phyloP scores from a whole-genome alignment of 1,284 basidiomycete species.

The Pyrrhoderma lamaoense region DNA sequence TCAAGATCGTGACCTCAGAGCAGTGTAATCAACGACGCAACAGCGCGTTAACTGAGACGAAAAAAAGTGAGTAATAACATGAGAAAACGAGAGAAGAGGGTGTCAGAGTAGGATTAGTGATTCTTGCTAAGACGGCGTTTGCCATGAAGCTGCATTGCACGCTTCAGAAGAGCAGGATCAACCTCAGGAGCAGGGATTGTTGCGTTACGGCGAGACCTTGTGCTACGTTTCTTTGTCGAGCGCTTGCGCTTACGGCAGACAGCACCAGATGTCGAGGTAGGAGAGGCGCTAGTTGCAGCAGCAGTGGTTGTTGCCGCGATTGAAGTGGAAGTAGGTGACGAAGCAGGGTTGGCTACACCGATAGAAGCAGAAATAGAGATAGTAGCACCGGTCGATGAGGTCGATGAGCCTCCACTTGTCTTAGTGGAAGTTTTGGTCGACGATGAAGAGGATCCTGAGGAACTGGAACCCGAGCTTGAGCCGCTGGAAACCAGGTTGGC shows the following conservation, averaged over 20 bases:
- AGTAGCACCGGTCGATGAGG: not conserved
- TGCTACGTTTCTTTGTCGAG: no score
- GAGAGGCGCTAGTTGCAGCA: not conserved
- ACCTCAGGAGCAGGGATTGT: no score
- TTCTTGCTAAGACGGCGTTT: constrained; percentile 5
- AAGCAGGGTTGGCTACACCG: not conserved
- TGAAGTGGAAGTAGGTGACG: not conserved
- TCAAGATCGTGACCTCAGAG: not conserved
- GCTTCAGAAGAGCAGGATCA: not conserved
- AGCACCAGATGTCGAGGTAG: not conserved
- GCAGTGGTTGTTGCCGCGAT: not conserved
- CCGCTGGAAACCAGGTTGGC: not conserved
- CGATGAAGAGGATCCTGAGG: constrained; percentile 4
- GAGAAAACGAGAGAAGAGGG: not conserved
- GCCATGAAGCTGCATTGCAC: constrained; percentile 4
- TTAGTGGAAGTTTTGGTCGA: not conserved
- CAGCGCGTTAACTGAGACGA: not conserved
- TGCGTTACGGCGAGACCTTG: no score
- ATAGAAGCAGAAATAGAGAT: not conserved
- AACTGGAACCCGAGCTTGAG: not conserved
- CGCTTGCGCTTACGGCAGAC: constrained; percentile 5
- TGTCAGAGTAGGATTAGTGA: not conserved
- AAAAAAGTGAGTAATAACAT: not conserved
- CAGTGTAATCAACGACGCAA: not conserved
- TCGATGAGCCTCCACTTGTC: not conserved